Evolutionary conservation across 2,329 filamentous ascomycete genomes (phyloP).

Genomic region (Exophiala viscosa): DNA sequence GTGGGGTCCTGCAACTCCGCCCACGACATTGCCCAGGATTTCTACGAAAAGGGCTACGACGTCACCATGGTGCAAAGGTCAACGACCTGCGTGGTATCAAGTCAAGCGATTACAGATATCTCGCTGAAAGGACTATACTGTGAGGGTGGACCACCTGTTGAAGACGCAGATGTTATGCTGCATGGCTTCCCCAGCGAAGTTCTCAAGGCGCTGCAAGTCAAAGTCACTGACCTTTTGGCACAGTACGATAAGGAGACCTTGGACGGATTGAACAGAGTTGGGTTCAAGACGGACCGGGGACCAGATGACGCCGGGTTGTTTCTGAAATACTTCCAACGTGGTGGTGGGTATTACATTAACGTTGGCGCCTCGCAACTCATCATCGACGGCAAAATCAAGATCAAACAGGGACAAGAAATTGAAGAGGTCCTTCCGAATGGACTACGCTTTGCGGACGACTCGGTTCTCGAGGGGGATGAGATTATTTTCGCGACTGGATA

Average conservation of each 20-base stretch:
- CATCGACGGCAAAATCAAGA: slow-evolving; percentile 59
- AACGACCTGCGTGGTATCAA: slow-evolving; percentile 61
- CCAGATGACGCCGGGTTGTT: slow-evolving; percentile 56
- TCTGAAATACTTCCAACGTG: slow-evolving; percentile 62
- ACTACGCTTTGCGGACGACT: slow-evolving; percentile 54
- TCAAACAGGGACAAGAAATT: slow-evolving; percentile 62
- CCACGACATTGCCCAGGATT: slow-evolving; percentile 59
- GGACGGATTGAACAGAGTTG: slow-evolving; percentile 51
- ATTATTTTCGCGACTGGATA: slow-evolving; percentile 60
- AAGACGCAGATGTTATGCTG: slow-evolving; percentile 62
- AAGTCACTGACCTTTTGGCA: slow-evolving; percentile 13
- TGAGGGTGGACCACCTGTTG: slow-evolving; percentile 53
- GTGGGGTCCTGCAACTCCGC: slow-evolving; percentile 67
- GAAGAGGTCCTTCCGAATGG: slow-evolving; percentile 49
- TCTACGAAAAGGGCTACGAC: slow-evolving; percentile 61
- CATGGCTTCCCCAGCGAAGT: slow-evolving; percentile 58
- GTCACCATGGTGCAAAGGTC: slow-evolving; percentile 69
- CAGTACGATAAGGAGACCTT: slow-evolving; percentile 19
- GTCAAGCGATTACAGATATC: slow-evolving; percentile 51
- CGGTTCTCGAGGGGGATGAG: slow-evolving; percentile 59
- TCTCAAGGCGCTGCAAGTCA: slow-evolving; percentile 55
- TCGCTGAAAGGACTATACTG: slow-evolving; percentile 51
- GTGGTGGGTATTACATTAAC: slow-evolving; percentile 69
- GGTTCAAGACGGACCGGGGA: slow-evolving; percentile 60
- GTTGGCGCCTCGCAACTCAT: slow-evolving; percentile 63